Conservation (phyloP, 306 rosid species). For the Pueraria montana region DNA sequence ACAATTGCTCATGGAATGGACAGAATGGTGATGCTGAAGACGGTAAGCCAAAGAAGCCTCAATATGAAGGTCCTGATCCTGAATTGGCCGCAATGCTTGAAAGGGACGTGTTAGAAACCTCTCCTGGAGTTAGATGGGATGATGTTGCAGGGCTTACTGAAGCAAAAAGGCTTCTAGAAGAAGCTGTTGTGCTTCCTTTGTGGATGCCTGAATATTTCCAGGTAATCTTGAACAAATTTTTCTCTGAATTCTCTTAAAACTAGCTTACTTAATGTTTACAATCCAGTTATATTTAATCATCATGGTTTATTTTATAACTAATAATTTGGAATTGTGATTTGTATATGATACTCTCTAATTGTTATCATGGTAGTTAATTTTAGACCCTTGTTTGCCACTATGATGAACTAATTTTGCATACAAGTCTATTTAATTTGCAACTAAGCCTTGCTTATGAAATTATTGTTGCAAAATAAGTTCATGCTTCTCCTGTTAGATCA, state of each 20-base stretch:
- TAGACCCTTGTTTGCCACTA: slow-evolving; percentile 26
- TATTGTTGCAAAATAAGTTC: background rate
- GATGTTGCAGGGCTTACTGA: slow-evolving; percentile 96
- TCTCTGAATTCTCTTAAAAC: slow-evolving; percentile 21
- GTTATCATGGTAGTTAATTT: background rate
- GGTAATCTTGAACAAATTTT: slow-evolving; percentile 60
- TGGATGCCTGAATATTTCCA: slow-evolving; percentile 99
- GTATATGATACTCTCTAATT: slow-evolving; percentile 11
- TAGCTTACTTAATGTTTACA: slow-evolving; percentile 10
- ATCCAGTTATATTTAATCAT: slow-evolving; percentile 28
- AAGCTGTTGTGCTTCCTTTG: slow-evolving; percentile 98
- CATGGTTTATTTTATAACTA: slow-evolving; percentile 1
- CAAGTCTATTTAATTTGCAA: background rate
- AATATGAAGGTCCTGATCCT: slow-evolving; percentile 98
- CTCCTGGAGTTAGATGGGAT: slow-evolving; percentile 99
- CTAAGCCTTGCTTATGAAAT: background rate
- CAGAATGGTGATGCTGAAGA: slow-evolving; percentile 89
- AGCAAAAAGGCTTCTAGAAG: slow-evolving; percentile 97
- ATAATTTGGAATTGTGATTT: slow-evolving; percentile 11
- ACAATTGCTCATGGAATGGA: slow-evolving; percentile 36
- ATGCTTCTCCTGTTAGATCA: slow-evolving; percentile 26
- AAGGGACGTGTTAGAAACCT: slow-evolving; percentile 92
- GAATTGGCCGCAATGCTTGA: slow-evolving; percentile 99
- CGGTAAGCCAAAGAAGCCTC: slow-evolving; percentile 78
- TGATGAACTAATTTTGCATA: background rate